Base-by-base conservation (phyloP, 2,329 filamentous ascomycete species). In the Shiraia bambusicola region DNA sequence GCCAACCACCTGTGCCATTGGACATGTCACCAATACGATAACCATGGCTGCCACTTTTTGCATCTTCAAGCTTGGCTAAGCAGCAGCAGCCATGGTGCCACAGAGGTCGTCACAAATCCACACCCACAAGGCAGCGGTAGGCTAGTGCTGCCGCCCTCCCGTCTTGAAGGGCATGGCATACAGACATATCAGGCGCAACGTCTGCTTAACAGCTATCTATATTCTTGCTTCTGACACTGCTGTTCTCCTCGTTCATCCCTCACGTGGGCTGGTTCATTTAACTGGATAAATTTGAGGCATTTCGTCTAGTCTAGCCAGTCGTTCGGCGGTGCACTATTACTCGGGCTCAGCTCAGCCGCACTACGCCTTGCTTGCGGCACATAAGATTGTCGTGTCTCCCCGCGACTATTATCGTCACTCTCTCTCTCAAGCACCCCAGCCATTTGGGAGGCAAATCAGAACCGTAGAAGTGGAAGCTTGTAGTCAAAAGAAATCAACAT, bases 141-240 rank as follows among this genome's bases (percentile, higher is more conserved):
- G 33, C 37, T 49, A 49, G 49, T 30, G 40, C 26, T 46, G 49
- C 49, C 49, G 47, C 40, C 42, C 42, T 52, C 45, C 52, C 47
- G 46, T 40, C 39, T 43, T 40, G 36, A 37, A 28, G 13, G 40
- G 29, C 42, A 45, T 47, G 44, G 44, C 40, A 49, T 40, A 42
- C 32, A 35, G 30, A 19, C 31, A 32, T 33, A 34, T 44, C 39
- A 24, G 34, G 17, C 28, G 33, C 30, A 37, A 27, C 22, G 30
- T 32, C 15, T 30, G 15, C 29, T 11, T 11, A 14, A n/a, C 12
- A 16, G 16, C 22, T 12, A 26, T 15, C 25, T 17, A 5, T 12
- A n/a, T 24, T 30, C 30, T 11, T 31, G 17, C 13, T 29, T 12
- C 39, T 46, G 33, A 40, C 44, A 44, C 26, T 8, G 11, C 11